phyloP scores from a whole-genome alignment of 2,329 filamentous ascomycete genomes.

The Nigrospora sphaerica region DNA sequence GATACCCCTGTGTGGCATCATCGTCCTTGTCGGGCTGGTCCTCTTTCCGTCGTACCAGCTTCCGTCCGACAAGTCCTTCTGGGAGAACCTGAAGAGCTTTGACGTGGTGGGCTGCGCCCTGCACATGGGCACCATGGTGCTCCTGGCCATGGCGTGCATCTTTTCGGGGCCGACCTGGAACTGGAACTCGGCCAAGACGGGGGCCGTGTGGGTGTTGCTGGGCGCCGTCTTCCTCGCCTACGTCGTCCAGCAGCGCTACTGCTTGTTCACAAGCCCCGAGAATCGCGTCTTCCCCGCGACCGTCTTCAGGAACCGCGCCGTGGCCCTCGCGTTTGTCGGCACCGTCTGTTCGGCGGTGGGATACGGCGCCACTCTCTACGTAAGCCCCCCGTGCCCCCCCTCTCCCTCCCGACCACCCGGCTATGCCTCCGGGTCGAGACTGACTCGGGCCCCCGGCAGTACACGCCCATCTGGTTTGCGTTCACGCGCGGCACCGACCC shows the following conservation, averaged over 20 bases:
- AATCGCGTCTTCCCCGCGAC: conserved; percentile 37
- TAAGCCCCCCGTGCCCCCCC: neutral
- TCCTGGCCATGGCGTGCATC: conserved; percentile 37
- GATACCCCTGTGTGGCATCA: conserved; percentile 8
- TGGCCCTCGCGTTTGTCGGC: conserved; percentile 34
- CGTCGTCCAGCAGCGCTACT: conserved; percentile 35
- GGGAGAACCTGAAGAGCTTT: conserved; percentile 13
- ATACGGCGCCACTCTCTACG: conserved; percentile 35
- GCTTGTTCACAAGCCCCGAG: conserved; percentile 33
- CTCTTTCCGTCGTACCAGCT: conserved; percentile 30
- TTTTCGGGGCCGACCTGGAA: conserved; percentile 42
- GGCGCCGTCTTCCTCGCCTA: conserved; percentile 36
- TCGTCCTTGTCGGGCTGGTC: conserved; percentile 19
- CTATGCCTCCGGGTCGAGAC: no score
- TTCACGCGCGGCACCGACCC: conserved; percentile 36
- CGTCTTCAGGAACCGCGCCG: conserved; percentile 28
- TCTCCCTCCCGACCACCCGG: neutral
- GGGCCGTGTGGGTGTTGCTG: conserved; percentile 40
- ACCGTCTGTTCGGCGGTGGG: conserved; percentile 26
- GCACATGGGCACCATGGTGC: conserved; percentile 23
- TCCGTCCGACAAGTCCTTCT: conserved; percentile 9
- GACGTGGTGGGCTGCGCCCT: conserved; percentile 23
- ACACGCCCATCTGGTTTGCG: conserved; percentile 47
- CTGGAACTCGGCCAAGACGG: conserved; percentile 37
- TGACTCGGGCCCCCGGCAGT: conserved; percentile 14